A percentile compares a stretch with the other conserved stretches of the same genome.
Conservation (phyloP, 192 early-diverging fungal genomes). For the Tieghemiomyces parasiticus region DNA sequence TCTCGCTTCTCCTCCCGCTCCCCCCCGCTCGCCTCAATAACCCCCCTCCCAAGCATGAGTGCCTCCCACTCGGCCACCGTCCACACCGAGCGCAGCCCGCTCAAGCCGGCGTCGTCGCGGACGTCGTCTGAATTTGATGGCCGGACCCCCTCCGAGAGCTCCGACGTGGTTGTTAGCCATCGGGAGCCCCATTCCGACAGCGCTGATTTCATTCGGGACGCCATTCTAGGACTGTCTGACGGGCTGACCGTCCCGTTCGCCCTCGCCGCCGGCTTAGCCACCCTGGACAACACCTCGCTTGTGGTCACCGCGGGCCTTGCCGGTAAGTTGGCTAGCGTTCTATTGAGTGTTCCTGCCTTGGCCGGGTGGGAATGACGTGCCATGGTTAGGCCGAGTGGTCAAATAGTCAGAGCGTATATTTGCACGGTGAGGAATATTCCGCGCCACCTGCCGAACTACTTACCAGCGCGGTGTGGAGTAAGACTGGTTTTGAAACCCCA, state of each 20-base stretch:
- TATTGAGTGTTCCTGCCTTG: no score
- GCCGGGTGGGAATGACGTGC: background rate
- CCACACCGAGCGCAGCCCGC: no score
- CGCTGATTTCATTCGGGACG: conserved; percentile 10
- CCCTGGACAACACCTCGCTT: conserved; percentile 30
- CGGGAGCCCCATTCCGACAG: background rate
- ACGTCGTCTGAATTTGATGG: no score
- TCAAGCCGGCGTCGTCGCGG: no score
- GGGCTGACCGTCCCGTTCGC: conserved; percentile 46
- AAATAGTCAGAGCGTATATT: background rate
- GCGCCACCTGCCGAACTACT: no score
- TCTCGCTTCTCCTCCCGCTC: no score
- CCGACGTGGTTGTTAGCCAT: background rate
- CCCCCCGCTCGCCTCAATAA: no score
- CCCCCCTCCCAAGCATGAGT: no score
- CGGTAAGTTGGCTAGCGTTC: conserved; percentile 14
- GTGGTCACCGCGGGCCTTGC: conserved; percentile 45
- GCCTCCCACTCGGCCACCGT: no score
- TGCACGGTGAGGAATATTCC: background rate
- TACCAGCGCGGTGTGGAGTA: no score
- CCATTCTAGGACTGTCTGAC: conserved; percentile 18
- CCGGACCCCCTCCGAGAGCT: background rate
- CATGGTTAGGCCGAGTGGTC: background rate
- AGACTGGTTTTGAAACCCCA: no score
- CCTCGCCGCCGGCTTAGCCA: conserved; percentile 41